phyloP scores from a whole-genome alignment of 139 green algal genomes.

The Diplosphaera chodatii region DNA sequence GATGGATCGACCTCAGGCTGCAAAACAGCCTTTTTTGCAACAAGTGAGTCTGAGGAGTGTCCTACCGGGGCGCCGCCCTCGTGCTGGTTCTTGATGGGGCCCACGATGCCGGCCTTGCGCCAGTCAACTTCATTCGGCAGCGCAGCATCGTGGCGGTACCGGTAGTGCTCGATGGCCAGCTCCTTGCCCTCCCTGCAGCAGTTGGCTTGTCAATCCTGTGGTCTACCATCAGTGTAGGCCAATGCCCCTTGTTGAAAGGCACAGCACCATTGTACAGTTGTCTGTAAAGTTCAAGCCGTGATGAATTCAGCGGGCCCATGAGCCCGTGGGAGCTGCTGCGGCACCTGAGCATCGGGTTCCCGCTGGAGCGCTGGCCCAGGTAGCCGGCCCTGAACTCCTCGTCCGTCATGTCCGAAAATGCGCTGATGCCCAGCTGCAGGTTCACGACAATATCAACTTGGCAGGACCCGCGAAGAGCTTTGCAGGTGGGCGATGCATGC shows the following conservation, averaged over 20 bases:
- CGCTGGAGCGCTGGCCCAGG: constrained; percentile 34
- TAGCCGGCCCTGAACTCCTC: constrained; percentile 62
- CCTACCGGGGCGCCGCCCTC: constrained; percentile 38
- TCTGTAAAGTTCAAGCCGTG: too few species aligned
- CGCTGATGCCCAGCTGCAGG: neutral
- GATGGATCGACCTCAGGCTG: too few species aligned
- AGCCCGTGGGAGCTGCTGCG: neutral
- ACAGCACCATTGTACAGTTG: too few species aligned
- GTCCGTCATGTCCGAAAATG: constrained; percentile 73
- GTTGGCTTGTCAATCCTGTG: too few species aligned
- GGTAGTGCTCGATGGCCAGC: constrained; percentile 21
- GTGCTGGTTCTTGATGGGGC: constrained; percentile 88
- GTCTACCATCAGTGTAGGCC: too few species aligned
- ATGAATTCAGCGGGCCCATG: too few species aligned
- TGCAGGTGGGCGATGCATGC: too few species aligned
- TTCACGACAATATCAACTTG: neutral
- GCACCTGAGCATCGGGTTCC: constrained; percentile 1
- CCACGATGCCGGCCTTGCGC: constrained; percentile 69
- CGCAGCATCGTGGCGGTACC: constrained; percentile 7
- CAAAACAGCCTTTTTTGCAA: too few species aligned
- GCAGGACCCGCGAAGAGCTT: neutral
- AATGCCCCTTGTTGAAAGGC: too few species aligned
- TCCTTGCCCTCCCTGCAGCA: neutral
- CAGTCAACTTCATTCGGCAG: constrained; percentile 67
- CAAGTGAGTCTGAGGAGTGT: too few species aligned